Percentiles rank a stretch among this genome's conserved stretches.
Evolutionary conservation across 164 flowering plant genomes (phyloP).

Genomic region (Tinospora cordifolia): DNA sequence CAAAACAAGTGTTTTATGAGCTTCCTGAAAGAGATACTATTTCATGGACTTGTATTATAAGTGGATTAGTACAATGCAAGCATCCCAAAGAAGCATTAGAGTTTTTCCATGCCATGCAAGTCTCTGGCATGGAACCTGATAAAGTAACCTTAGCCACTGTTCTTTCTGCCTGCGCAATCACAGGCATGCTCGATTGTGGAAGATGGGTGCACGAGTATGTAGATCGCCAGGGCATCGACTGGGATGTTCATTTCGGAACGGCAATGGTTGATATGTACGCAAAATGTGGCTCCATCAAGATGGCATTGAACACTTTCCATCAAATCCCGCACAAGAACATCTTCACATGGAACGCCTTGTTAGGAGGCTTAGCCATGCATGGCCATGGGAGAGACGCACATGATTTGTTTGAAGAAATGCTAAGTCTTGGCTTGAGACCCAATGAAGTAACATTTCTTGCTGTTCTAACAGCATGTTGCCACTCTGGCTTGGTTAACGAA

Average conservation of each 20-base stretch:
- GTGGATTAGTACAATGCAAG: conserved; percentile 39
- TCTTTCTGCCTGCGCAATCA: conserved; percentile 52
- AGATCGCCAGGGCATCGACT: conserved; percentile 25
- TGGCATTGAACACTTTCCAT: conserved; percentile 29
- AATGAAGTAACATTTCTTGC: conserved; percentile 48
- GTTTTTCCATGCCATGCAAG: conserved; percentile 32
- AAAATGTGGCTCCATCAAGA: conserved; percentile 50
- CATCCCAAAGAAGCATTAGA: conserved; percentile 33
- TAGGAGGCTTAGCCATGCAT: conserved; percentile 51
- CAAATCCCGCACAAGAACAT: conserved; percentile 24
- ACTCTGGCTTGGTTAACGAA: conserved; percentile 50
- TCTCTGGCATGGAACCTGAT: conserved; percentile 34
- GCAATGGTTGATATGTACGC: conserved; percentile 56
- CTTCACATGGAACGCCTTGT: conserved; percentile 41
- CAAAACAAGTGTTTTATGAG: conserved; percentile 31
- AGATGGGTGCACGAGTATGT: conserved; percentile 48
- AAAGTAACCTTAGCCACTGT: conserved; percentile 36
- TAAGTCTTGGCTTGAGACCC: conserved; percentile 24
- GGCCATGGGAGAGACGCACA: conserved; percentile 41
- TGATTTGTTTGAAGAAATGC: conserved; percentile 29
- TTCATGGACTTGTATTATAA: conserved; percentile 48
- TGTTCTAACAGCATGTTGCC: conserved; percentile 49
- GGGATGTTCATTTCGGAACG: conserved; percentile 44
- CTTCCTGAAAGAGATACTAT: conserved; percentile 34
- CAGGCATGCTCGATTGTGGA: conserved; percentile 44